Evolutionary conservation across 2,329 filamentous ascomycete genomes (phyloP), one percentile per base, ranked within the genome.

Genomic region (Pestalotiopsis sp.): DNA sequence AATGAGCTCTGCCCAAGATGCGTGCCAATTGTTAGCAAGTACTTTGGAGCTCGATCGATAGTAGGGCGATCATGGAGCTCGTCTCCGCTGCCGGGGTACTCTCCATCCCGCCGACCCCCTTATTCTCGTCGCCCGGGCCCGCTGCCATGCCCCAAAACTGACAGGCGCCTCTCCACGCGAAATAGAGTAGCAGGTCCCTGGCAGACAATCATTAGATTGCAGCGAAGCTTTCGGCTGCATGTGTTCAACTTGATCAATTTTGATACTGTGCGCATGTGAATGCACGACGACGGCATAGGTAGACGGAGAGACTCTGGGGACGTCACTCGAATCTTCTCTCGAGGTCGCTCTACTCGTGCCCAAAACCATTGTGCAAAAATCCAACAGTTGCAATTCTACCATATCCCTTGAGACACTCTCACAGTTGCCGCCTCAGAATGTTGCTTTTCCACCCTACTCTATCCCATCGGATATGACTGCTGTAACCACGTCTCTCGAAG

Each of bases 141-240:
- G 45, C 17, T 52, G 61, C 14, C 17, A 17, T 17, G 49, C 23
- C 41, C 39, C 61, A 20, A 62, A 64, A 64, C 12, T 64, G 61
- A 64, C 61, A 64, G 61, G 39, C 39, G 61, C 61, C 61, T 39
- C 39, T 64, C 61, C 38, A 64, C 41, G 61, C 59, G 59, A 62
- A 20, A 38, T 27, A 36, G 12, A 36, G 59, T 20, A 14, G 17
- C 59, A 62, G n/a, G 36, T 36, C 59, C 31, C 57, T 59, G 57
- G 57, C 20, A 59, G 9, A 36, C 17, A 59, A 27, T 23, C 45
- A 52, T 52, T n/a, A 52, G n/a, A 52, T 52, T 52, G 45, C 45
- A 52, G 45, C 20, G 45, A 52, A 59, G 57, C 57, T 59, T 59
- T 25, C 57, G 27, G 23, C 57, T 59, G 57, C 57, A 59, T 59